phyloP scores from a whole-genome alignment of 441 rosid genomes.

The Syzygium malaccense region DNA sequence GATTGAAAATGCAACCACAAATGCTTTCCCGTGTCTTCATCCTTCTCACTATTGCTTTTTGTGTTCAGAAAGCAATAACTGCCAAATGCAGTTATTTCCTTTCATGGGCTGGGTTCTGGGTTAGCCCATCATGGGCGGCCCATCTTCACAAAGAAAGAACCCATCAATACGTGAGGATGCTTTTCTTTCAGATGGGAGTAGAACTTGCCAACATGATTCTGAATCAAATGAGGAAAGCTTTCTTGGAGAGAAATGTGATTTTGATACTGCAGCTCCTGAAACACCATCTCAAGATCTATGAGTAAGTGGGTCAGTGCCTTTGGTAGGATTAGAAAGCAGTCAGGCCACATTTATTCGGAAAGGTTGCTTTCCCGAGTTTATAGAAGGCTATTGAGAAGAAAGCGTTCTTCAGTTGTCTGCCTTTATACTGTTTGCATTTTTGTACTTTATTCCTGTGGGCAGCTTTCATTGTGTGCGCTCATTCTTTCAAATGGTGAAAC shows the following conservation, averaged over 20 bases:
- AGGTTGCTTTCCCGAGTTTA: slow-evolving; percentile 58
- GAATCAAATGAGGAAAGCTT: slow-evolving; percentile 37
- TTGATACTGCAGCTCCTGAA: slow-evolving; percentile 31
- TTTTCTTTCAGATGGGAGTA: slow-evolving; percentile 44
- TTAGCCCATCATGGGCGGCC: too few relatives aligned
- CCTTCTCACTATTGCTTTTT: too few relatives aligned
- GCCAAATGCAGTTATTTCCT: too few relatives aligned
- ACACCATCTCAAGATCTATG: slow-evolving; percentile 24
- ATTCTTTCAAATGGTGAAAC: not conserved
- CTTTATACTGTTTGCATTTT: not conserved
- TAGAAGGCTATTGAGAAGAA: slow-evolving; percentile 52
- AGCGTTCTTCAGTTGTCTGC: not conserved
- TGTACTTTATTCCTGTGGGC: not conserved
- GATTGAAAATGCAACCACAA: too few relatives aligned
- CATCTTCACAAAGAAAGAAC: too few relatives aligned
- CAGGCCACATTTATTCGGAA: slow-evolving; percentile 43
- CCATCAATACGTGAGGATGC: slow-evolving; percentile 82
- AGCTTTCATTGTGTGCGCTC: not conserved
- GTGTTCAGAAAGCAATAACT: too few relatives aligned
- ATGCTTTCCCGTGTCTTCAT: too few relatives aligned
- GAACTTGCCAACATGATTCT: slow-evolving; percentile 28
- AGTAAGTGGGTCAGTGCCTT: slow-evolving; percentile 34
- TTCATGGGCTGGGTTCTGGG: too few relatives aligned
- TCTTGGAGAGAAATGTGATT: slow-evolving; percentile 35
- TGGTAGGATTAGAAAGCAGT: slow-evolving; percentile 35